Base-by-base conservation (phyloP, 352 stramenopile genomes). In the Saprolegnia parasitica region DNA sequence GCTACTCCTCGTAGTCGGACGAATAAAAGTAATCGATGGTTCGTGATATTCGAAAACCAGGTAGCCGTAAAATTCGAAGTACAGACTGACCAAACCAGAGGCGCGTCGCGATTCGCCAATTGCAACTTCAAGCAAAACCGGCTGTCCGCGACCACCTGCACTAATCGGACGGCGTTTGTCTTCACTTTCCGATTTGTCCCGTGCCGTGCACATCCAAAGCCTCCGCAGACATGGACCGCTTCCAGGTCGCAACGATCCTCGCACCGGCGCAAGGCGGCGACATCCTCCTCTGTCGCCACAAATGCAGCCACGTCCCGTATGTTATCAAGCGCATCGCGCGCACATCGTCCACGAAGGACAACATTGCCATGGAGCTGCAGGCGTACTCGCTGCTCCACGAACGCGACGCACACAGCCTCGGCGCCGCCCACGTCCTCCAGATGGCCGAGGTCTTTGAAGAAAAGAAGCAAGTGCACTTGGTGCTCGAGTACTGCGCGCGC, bases 381-480 rank as follows among this genome's bases (percentile, higher is more conserved):
- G 52, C 52, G 11, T 60, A 60, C 52, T 21, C 13, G 13, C 35
- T 16, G 52, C 52, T 60, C 20, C 52, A 60, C 20, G 24, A 15
- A 1, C 20, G 11, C 35, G 20, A 60, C 3, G 9, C 52, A 9
- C 11, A 60, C 52, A 2, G 4, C 2, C 24, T 60, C 52, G 52
- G 52, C 13, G 52, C 52, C 52, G 35, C 4, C 35, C 52, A 60
- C 35, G 52, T 60, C 3, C 52, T 60, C n/a, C 16, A 16, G 20
- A 24, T 24, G 13, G 20, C 52, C 13, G 52, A 60, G 16, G 20
- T 60, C 13, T 60, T 60, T 60, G 52, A 60, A 40, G 52, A 60
- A 24, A 60, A 60, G 9, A 40, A 60, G 52, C 24, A 40, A 24
- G 11, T 85, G 92, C 49, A 70, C 54, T 62, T 70, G 46, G 63